Base-by-base conservation (phyloP, 148 eudicot species). In the Rhododendron ferrugineum region DNA sequence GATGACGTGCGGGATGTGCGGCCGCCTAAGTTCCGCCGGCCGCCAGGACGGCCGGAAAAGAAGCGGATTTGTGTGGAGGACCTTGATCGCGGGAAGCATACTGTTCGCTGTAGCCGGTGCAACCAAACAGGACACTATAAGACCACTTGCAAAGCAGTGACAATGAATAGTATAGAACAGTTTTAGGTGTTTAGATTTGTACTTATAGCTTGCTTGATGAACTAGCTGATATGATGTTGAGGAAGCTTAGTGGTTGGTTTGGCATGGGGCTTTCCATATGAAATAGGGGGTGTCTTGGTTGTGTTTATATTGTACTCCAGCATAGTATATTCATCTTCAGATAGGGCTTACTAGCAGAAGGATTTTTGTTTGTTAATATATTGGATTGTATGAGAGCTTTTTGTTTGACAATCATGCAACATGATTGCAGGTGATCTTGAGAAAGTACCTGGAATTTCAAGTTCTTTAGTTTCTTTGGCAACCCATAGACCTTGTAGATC, bases 121-220 rank as follows among this genome's bases (percentile, higher is more conserved):
- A 92, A 93, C 88, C 93, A 90, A 89, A 88, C 91, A 23, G 94
- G 95, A 74, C 93, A 93, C 81, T 93, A 91, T 73, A 92, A 90
- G 90, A 89, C 93, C 23, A 60, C 83, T n/a, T 81, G 84, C 74
- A 81, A 81, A 60, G 84, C 74, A 36, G 32, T 34, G 62, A 1
- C 16, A 13, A 32, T 16, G 37, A 37, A 36, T 20, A 60, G 84
- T 60, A 13, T 86, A 78, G 87, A 80, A 40, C 50, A 83, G 23
- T 76, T 75, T 23, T 87, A 85, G 88, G 14, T 72, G 28, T 79
- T 70, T 26, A 26, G 72, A 10, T 64, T 23, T 64, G 72, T 70
- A 30, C 70, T 62, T 62, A 9, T n/a, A 62, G 30, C 22, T 46
- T 66, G 32, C 36, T 26, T 26, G 36, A 68, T 68, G 16, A 30